phyloP scores from a whole-genome alignment of 2,329 filamentous ascomycete species.

The Esteya vermicola region DNA sequence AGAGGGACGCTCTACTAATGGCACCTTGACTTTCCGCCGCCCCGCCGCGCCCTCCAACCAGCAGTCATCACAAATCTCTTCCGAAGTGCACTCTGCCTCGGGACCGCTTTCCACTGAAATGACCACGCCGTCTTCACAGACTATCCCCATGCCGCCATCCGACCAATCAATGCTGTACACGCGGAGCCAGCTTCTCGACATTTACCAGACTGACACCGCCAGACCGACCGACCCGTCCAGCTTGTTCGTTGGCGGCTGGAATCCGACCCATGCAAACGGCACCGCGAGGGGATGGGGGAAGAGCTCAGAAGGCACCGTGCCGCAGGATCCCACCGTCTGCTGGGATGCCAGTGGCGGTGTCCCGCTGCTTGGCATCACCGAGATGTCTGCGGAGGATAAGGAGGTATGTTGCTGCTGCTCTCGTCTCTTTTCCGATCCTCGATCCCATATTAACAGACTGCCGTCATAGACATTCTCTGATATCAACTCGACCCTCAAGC shows the following conservation, averaged over 20 bases:
- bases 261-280: slow-evolving; percentile 58
- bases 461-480: slow-evolving; percentile 60
- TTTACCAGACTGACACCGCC: slow-evolving; percentile 43
- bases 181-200: slow-evolving; percentile 63
- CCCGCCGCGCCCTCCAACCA: slow-evolving; percentile 38
- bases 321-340: slow-evolving; percentile 77
- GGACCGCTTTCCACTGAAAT: slow-evolving; percentile 15
- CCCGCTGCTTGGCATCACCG: slow-evolving; percentile 57
- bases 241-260: slow-evolving; percentile 66
- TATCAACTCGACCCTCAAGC: slow-evolving; percentile 89
- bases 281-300: slow-evolving; percentile 61
- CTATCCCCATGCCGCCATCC: slow-evolving; percentile 26
- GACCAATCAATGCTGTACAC: slow-evolving; percentile 49
- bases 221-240: slow-evolving; percentile 40
- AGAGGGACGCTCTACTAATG: slow-evolving; percentile 43
- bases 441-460: no score
- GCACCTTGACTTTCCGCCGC: slow-evolving; percentile 50
- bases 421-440: neutral
- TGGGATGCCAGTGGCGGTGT: slow-evolving; percentile 66
- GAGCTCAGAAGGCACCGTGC: slow-evolving; percentile 55
- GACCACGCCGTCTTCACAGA: slow-evolving; percentile 14
- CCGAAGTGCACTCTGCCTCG: slow-evolving; percentile 6
- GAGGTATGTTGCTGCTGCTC: slow-evolving; percentile 31
- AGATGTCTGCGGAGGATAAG: slow-evolving; percentile 51
- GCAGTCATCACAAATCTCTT: slow-evolving; percentile 9